Evolutionary conservation across 2,329 filamentous ascomycete genomes (phyloP), one percentile per base, ranked within the genome.

Genomic region (Colletotrichum cuscutae): DNA sequence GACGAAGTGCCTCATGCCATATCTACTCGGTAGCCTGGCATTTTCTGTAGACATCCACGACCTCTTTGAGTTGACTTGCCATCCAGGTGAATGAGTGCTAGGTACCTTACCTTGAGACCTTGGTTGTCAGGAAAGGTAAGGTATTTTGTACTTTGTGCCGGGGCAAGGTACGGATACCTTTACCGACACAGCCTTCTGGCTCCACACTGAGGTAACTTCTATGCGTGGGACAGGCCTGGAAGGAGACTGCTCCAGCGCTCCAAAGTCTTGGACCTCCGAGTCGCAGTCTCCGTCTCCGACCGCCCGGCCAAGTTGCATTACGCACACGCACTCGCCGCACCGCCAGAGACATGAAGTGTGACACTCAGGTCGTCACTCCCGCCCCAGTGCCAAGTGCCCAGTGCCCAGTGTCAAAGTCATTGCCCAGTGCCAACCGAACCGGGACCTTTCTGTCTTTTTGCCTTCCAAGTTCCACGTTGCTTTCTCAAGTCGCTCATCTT

Each of bases 251-350:
- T 22, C 42, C 19, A 49, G 42, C 37, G 15, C 60, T 30, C 30
- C 60, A 62, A 7, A 49, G n/a, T 19, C 15, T 35, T 63, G 42
- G 42, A 35, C 11, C 24, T 58, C 58, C 58, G 19, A 62, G 35
- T 24, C n/a, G n/a, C 37, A 42, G 22, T 58, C 61, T 46, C 71
- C 62, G 68, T 49, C 42, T 49, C 42, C 42, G 42, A 42, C 42
- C 42, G 42, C 42, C 71, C 52, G 32, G 71, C 71, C 71, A 71
- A 73, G 71, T 61, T 52, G 61, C 61, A 73, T 73, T 73, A 73
- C 71, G 68, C 68, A 73, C 57, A 63, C 56, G 49, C 67, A 62
- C 71, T 66, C 62, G 52, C 30, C 15, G 62, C 42, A 68, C 56
- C 42, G 62, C 30, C 26, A 59, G 30, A 42, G 62, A 30, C 19